Evolutionary conservation across 192 early-diverging fungal genomes (phyloP), one percentile per base, ranked within the genome.

Genomic region (Chytriomyces sp.): DNA sequence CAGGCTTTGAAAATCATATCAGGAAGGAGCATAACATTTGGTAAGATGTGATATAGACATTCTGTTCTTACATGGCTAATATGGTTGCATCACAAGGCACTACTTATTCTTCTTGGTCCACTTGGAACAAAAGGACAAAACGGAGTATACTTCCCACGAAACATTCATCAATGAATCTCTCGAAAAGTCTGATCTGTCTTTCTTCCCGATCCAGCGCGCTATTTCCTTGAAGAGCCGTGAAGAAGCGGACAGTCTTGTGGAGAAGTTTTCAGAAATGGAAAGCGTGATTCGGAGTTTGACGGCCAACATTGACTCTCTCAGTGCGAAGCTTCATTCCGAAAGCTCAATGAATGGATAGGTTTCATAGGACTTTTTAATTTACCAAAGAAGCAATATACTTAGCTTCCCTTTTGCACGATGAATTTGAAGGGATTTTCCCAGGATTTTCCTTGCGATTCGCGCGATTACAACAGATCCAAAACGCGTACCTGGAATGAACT

Each of bases 71-170:
- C n/a, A n/a, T 8, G 26, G n/a, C 7, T 52, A 56, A 52, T 28
- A 40, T 52, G n/a, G 28, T 40, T 31, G 12, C 4, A 41, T 59
- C 17, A 6, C n/a, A 30, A 75, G 74, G 77, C 65, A 78, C 34
- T 78, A 78, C 62, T 59, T 78, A 17, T 75, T 72, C 62, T 78
- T 78, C 64, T 39, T 78, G 26, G 65, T 78, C 3, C 77, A 78
- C 64, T 36, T 78, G 58, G 36, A 78, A 33, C 40, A 39, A 2
- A 78, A 78, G 59, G 77, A 78, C 60, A 52, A 55, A 37, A 77
- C 77, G 8, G 77, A 78, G 59, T 77, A 72, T 36, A 78, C 77
- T 7, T 78, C 77, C 4, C 77, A 78, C 56, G 77, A 78, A 52
- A 73, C 77, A 31, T 78, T 62, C 52, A 54, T 78, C 30, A 37